A percentile compares a stretch with the other conserved stretches of the same genome.
Conservation (phyloP, 495 filamentous ascomycete species). For the Letharia columbiana region DNA sequence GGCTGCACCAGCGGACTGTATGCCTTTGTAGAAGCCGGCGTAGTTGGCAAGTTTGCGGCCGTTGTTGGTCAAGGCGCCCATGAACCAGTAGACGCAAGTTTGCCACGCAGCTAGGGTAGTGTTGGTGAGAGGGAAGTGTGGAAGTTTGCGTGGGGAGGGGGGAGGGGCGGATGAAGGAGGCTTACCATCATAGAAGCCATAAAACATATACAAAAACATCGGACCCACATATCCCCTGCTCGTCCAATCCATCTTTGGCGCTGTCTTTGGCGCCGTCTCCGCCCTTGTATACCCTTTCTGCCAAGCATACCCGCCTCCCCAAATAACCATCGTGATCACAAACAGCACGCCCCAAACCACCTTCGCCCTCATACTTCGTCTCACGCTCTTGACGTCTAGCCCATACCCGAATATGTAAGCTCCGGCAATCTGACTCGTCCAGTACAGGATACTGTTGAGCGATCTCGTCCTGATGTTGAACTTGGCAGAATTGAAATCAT, state of each 20-base stretch:
- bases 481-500: slow-evolving; percentile 40
- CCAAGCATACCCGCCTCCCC: slow-evolving; percentile 46
- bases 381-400: slow-evolving; percentile 35
- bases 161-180: neutral
- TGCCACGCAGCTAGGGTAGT: slow-evolving; percentile 52
- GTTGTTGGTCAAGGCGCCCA: slow-evolving; percentile 85
- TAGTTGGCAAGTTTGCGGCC: slow-evolving; percentile 83
- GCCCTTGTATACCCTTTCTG: slow-evolving; percentile 40
- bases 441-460: slow-evolving; percentile 44
- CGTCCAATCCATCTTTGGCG: slow-evolving; percentile 36
- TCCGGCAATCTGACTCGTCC: slow-evolving; percentile 46
- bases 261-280: slow-evolving; percentile 30
- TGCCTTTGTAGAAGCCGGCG: slow-evolving; percentile 86
- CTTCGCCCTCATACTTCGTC: slow-evolving; percentile 36
- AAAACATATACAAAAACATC: slow-evolving; percentile 49
- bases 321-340: slow-evolving; percentile 38
- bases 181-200: slow-evolving; percentile 44
- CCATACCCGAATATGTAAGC: slow-evolving; percentile 39
- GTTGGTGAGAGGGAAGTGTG: slow-evolving; percentile 53
- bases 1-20: slow-evolving; percentile 78
- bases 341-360: slow-evolving; percentile 36
- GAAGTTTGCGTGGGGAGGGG: slow-evolving; percentile 40
- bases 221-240: slow-evolving; percentile 38
- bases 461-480: slow-evolving; percentile 42
- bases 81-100: slow-evolving; percentile 79